Evolutionary conservation across 139 green algal species (phyloP), one percentile per base, ranked within the genome.

Genomic region (Chlorella sp.): DNA sequence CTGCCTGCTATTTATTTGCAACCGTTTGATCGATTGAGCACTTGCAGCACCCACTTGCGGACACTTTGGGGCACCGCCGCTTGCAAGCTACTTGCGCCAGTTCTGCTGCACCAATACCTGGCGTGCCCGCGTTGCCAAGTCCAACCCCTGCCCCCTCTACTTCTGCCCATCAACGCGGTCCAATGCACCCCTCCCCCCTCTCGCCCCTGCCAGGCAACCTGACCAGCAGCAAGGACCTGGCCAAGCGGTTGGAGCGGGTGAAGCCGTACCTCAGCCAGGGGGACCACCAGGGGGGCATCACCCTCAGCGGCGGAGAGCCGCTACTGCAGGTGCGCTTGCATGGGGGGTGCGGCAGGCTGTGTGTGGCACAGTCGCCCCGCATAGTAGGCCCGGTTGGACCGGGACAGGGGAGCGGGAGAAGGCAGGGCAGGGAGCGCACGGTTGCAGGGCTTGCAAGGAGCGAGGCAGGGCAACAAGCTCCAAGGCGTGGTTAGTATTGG

Each of bases 241-340:
- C 88, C 5, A 66, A 81, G 32, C 75, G 87, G 71, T 37, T 89
- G 36, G 73, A 85, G 68, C 37, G 64, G 5, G 81, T 92, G 71
- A 71, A 71, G 81, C 66, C 32, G 64, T 89, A 28, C 86, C 92
- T n/a, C 95, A 96, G 22, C 83, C 89, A 95, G 81, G 57, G 71
- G 12, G 88, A 85, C 30, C 88, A 88, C 40, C 88, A 88, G 16
- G 94, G 95, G 34, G 95, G 95, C 12, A 82, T 97, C 16, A 97
- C 95, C 3, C 90, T 94, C 84, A 91, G 73, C 9, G 95, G 95
- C 11, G 95, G 95, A 24, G 95, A 97, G 89, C 76, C 94, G 2
- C 89, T 97, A 89, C 92, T 97, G 90, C 79, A 85, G 79, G 79
- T 40, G 79, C 48, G 79, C 7, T 26, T 40, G 36, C 48, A 57